Base-by-base conservation (phyloP, 106 monocot genomes). In the Acorus gramineus region DNA sequence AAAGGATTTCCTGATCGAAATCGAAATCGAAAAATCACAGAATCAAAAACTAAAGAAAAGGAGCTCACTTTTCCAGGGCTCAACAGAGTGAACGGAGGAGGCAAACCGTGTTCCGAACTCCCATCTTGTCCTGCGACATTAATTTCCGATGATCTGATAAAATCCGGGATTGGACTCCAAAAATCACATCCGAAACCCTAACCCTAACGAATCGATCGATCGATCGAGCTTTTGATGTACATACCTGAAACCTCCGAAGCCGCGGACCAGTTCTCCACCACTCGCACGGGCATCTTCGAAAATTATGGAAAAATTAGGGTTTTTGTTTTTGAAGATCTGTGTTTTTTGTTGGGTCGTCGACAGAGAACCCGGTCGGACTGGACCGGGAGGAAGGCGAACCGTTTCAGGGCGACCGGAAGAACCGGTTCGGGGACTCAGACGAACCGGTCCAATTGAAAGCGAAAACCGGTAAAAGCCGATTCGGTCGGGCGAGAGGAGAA, bases 41-140 rank as follows among this genome's bases (percentile, higher is more conserved):
- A 28, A 28, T 10, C 47, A 53, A 11, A 66, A 47, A 11, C 9
- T 47, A 55, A 6, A 68, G 67, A 14, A 42, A 14, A 13, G 53
- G 6, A 60, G 66, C 83, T 83, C 57, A 89, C 88, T 61, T 80
- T 53, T 56, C 88, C 84, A 62, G 69, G 76, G 59, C 76, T 79
- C 53, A 89, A 68, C 56, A 89, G 81, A 5, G 84, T 67, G 68
- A 78, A 83, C 44, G 74, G 68, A 66, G 80, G 78, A 60, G 81
- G 78, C 7, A 76, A 53, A 64, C 69, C 70, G 48, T 68, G 73
- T 56, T 60, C 81, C 53, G 57, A 10, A 71, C 49, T 67, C 14
- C 72, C 65, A 79, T 84, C 88, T 71, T 76, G 78, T 57, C 68
- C 88, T 84, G 81, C 11, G 42, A 10, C 68, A 57, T 47, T 8